Evolutionary conservation across 306 rosid species (phyloP), one percentile per base, ranked within the genome.

Genomic region (Spatholobus suberectus): DNA sequence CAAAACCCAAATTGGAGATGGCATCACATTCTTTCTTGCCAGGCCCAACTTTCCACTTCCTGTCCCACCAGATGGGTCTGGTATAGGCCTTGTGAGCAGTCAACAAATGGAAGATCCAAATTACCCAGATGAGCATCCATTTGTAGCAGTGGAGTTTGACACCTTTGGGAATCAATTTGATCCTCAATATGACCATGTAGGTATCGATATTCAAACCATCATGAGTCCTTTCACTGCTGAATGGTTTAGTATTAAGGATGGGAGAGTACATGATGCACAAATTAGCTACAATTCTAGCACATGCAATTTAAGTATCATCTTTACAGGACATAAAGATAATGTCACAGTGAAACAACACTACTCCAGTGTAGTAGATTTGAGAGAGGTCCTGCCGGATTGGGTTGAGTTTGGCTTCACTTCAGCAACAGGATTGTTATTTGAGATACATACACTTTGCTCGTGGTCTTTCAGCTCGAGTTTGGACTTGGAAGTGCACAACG

Each of bases 251-350:
- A 52, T 76, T 8, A 51, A 27, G 34, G 81, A 82, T 38, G 70
- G 80, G 14, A 82, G 70, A 29, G 38, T 18, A 10, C 65, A 66
- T 66, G 76, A 82, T 66, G 76, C 70, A 10, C 8, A 24, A 7
- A 75, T 82, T 32, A 52, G n/a, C 5, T 82, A 82, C 61, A 66
- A 52, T 32, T 82, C 81, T 40, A 27, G 26, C 20, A 37, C 85
- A 40, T 10, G 52, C 24, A 69, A 51, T 17, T 51, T 75, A 32
- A 75, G 52, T 54, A 49, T 75, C 13, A 1, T 11, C 7, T 75
- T 74, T 12, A 74, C n/a, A n/a, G n/a, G n/a, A n/a, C n/a, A n/a
- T n/a, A n/a, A n/a, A n/a, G n/a, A n/a, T n/a, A n/a, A n/a, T n/a
- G n/a, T n/a, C n/a, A n/a, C n/a, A n/a, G n/a, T n/a, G n/a, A n/a